These are phyloP conservation scores for Tuber microsphaerosporum DNA, from an alignment of 495 filamentous ascomycete species.

Conservation along the genomic window DNA sequence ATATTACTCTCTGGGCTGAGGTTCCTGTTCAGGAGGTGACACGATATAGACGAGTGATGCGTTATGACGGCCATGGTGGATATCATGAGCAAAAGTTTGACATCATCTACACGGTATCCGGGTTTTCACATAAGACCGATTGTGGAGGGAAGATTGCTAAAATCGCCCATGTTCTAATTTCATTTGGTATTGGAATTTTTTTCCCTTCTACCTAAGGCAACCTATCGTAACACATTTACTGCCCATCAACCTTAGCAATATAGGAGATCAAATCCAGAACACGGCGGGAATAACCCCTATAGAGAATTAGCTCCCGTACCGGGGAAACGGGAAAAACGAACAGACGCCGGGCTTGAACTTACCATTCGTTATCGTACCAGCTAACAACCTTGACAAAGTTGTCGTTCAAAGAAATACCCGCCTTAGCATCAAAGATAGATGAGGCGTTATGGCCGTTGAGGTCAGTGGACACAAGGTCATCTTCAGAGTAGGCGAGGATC, in stretches of 20 bases:
- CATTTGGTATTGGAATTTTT: neutral
- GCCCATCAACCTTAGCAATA: slow-evolving; percentile 76
- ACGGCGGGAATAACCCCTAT: slow-evolving; percentile 89
- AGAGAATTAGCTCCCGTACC: slow-evolving; percentile 45
- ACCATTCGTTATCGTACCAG: slow-evolving; percentile 96
- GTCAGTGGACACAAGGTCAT: slow-evolving; percentile 90
- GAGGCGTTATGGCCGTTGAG: slow-evolving; percentile 84
- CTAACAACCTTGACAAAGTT: slow-evolving; percentile 98
- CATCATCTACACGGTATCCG: neutral
- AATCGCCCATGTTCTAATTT: neutral
- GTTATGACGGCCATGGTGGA: neutral
- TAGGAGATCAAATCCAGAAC: slow-evolving; percentile 92
- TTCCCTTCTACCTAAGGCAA: neutral
- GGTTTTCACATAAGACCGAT: neutral
- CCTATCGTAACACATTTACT: slow-evolving; percentile 18
- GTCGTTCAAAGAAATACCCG: slow-evolving; percentile 93
- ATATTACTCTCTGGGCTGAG: neutral
- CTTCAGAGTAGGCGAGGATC: slow-evolving; percentile 91
- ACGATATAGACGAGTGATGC: neutral
- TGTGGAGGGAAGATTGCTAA: neutral
- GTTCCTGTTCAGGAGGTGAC: neutral
- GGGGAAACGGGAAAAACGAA: neutral
- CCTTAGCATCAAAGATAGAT: slow-evolving; percentile 99
- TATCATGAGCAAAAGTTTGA: neutral
- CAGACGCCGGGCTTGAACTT: slow-evolving; percentile 3